Conservation (phyloP, 208 protist genomes). For the Acanthamoeba culbertsoni region DNA sequence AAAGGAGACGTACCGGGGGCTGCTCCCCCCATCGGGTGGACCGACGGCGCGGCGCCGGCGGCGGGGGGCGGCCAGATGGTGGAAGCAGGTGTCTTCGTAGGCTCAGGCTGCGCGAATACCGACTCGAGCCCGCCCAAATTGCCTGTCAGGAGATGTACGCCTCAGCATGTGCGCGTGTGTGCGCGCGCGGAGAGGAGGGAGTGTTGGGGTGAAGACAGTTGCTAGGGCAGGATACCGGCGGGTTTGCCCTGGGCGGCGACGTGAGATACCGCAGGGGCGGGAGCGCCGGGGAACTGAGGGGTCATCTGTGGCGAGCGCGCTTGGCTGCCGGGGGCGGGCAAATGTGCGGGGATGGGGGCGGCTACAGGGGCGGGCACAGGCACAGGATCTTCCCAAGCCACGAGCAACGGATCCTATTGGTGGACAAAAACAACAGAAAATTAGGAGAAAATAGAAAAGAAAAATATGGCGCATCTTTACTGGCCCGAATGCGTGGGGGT, state of each 20-base stretch:
- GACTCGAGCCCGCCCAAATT: neutral
- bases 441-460: neutral
- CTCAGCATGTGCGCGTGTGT: too few species aligned
- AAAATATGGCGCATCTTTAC: neutral
- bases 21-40: neutral
- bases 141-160: neutral
- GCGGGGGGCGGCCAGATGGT: conserved; percentile 6
- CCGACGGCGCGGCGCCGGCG: neutral
- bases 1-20: neutral
- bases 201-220: too few species aligned
- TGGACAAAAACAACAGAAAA: neutral
- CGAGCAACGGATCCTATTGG: neutral
- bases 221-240: too few species aligned
- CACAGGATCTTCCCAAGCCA: neutral
- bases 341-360: neutral
- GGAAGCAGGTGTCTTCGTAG: neutral
- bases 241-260: too few species aligned
- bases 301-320: neutral
- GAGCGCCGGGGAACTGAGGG: neutral
- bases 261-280: too few species aligned
- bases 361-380: neutral
- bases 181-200: too few species aligned
- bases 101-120: neutral
- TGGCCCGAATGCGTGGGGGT: neutral
- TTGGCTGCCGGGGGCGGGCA: neutral